These are phyloP conservation scores for Phytophthora sansomeana DNA, from an alignment of 352 stramenopile genomes.

Conservation along the genomic window DNA sequence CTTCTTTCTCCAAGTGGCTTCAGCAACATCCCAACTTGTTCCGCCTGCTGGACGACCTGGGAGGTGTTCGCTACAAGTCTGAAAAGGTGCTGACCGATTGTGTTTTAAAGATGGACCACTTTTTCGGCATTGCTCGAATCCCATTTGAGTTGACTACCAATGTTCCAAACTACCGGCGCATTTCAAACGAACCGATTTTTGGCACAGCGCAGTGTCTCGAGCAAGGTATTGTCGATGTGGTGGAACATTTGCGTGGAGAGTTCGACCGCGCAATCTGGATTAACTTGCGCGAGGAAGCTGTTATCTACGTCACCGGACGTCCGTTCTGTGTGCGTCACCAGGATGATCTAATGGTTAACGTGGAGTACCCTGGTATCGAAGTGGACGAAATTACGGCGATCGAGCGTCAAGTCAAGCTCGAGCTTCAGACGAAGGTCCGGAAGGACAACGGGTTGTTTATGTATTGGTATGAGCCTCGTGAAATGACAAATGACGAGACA, in stretches of 20 bases:
- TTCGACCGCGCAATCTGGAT: conserved; percentile 89
- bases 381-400: conserved; percentile 89
- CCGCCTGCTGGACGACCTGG: conserved; percentile 77
- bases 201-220: conserved; percentile 84
- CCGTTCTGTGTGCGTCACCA: conserved; percentile 88
- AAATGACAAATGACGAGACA: conserved; percentile 84
- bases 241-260: conserved; percentile 57
- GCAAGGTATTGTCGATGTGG: conserved; percentile 73
- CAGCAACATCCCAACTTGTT: conserved; percentile 79
- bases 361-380: conserved; percentile 91
- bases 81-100: conserved; percentile 83
- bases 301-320: conserved; percentile 89
- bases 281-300: conserved; percentile 91
- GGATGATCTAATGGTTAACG: conserved; percentile 86
- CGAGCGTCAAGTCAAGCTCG: conserved; percentile 85
- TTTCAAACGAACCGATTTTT: conserved; percentile 86
- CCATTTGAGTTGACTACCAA: conserved; percentile 69
- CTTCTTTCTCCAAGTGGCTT: conserved; percentile 86
- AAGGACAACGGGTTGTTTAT: conserved; percentile 84
- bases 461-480: conserved; percentile 83
- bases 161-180: conserved; percentile 89
- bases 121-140: conserved; percentile 80
- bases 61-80: conserved; percentile 82
- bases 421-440: conserved; percentile 80
- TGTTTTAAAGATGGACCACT: conserved; percentile 92